phyloP scores from a whole-genome alignment of 2,329 filamentous ascomycete genomes.

The Apiospora kogelbergensis region DNA sequence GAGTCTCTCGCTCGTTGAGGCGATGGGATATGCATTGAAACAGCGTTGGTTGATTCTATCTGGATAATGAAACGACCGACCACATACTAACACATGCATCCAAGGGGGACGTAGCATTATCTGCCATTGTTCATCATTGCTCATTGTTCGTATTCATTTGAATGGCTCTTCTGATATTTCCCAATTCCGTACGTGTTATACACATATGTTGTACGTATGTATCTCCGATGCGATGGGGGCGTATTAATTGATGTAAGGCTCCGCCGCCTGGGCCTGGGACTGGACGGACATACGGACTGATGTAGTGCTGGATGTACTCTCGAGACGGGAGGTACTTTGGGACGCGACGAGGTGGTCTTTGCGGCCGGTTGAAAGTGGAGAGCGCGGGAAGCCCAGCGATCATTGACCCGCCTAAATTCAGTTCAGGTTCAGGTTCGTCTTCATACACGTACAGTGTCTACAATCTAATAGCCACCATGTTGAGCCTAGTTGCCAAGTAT shows the following conservation, averaged over 20 bases:
- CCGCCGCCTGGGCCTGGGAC: not conserved
- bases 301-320: not conserved
- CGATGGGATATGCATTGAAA: not conserved
- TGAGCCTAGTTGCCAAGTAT: not conserved
- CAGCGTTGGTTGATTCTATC: not conserved
- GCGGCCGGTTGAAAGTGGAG: constrained; percentile 12
- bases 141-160: not conserved
- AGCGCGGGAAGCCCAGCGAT: constrained; percentile 12
- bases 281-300: not conserved
- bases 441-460: not conserved
- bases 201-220: not conserved
- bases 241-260: not conserved
- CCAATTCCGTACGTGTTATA: not conserved
- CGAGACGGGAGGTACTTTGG: not conserved
- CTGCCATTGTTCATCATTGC: not conserved
- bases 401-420: constrained; percentile 7
- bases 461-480: not conserved
- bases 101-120: not conserved
- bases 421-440: not conserved
- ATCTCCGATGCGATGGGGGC: not conserved
- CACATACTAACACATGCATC: no score
- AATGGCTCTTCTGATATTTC: not conserved
- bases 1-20: not conserved
- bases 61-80: not conserved
- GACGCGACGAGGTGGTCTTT: not conserved